phyloP scores from a whole-genome alignment of 1,139 yeast genomes.

The Pichia sp. region DNA sequence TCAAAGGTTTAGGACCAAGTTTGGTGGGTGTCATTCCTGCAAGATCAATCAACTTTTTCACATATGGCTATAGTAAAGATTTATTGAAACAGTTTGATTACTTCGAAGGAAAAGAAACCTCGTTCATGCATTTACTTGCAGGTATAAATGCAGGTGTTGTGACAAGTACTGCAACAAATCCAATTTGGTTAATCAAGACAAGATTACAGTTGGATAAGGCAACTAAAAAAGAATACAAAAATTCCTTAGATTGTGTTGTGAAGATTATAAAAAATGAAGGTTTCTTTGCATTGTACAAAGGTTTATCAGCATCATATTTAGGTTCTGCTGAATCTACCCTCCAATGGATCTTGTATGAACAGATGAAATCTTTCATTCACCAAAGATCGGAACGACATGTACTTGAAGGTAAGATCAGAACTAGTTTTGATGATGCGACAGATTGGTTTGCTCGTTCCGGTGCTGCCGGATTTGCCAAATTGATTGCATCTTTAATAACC shows the following conservation, averaged over 20 bases:
- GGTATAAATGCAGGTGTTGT: constrained; percentile 95
- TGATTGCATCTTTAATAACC: constrained; percentile 85
- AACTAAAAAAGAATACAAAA: constrained; percentile 61
- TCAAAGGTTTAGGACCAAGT: constrained; percentile 94
- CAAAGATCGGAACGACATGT: constrained; percentile 50
- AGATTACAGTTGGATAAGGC: constrained; percentile 84
- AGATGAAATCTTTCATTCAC: constrained; percentile 73
- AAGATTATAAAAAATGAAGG: constrained; percentile 77
- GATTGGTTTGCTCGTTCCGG: constrained; percentile 98
- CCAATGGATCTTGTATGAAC: constrained; percentile 97
- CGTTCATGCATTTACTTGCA: constrained; percentile 80
- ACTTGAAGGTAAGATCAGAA: constrained; percentile 42
- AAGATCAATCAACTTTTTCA: constrained; percentile 90
- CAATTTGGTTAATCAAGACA: constrained; percentile 97
- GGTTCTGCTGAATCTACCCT: constrained; percentile 92
- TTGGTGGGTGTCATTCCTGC: constrained; percentile 99
- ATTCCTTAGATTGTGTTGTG: constrained; percentile 79
- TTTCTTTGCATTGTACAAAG: constrained; percentile 71
- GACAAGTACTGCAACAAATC: constrained; percentile 97
- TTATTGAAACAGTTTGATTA: constrained; percentile 52
- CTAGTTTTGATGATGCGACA: constrained; percentile 60
- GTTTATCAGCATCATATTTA: constrained; percentile 87
- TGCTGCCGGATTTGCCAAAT: constrained; percentile 95
- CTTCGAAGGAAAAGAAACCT: constrained; percentile 75
- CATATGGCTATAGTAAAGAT: constrained; percentile 90